Percentiles rank a stretch among this genome's conserved stretches.
phyloP scores from a whole-genome alignment of 1,284 basidiomycete genomes.

The Xanthoconium separans region DNA sequence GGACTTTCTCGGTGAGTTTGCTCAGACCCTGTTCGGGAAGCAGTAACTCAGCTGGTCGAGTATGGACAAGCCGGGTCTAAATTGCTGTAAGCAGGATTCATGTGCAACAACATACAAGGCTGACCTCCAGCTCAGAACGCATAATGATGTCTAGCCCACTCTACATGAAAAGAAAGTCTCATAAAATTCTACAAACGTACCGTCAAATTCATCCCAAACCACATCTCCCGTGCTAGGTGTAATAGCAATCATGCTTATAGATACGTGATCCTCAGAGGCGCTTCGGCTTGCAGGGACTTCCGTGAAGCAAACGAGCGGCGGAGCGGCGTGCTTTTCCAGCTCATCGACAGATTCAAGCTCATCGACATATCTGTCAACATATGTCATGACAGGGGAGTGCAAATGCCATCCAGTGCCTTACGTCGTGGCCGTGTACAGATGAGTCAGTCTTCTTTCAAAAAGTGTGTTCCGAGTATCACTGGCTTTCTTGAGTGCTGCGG shows the following conservation, averaged over 20 bases:
- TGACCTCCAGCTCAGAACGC: conserved; percentile 84
- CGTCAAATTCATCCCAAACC: conserved; percentile 88
- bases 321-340: conserved; percentile 50
- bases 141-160: conserved; percentile 63
- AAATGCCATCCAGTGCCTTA: conserved; percentile 38
- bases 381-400: conserved; percentile 1
- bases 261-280: conserved; percentile 56
- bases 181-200: conserved; percentile 36
- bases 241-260: conserved; percentile 77
- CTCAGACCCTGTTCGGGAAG: conserved; percentile 65
- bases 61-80: conserved; percentile 81
- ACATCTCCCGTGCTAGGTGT: conserved; percentile 89
- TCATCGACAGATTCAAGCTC: conserved; percentile 69
- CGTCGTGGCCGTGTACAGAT: conserved; percentile 89
- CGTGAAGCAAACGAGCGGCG: conserved; percentile 70
- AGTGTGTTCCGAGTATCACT: conserved; percentile 81
- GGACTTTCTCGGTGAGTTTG: conserved; percentile 74
- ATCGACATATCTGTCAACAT: conserved; percentile 63
- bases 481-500: conserved; percentile 92
- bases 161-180: conserved; percentile 14
- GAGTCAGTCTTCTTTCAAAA: conserved; percentile 80
- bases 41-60: conserved; percentile 82
- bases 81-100: conserved; percentile 3
- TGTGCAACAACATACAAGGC: conserved; percentile 6
- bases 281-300: conserved; percentile 52